Evolutionary conservation across 78 protist species (phyloP), one percentile per base, ranked within the genome.

Genomic region (Trichosphaerium sp.): DNA sequence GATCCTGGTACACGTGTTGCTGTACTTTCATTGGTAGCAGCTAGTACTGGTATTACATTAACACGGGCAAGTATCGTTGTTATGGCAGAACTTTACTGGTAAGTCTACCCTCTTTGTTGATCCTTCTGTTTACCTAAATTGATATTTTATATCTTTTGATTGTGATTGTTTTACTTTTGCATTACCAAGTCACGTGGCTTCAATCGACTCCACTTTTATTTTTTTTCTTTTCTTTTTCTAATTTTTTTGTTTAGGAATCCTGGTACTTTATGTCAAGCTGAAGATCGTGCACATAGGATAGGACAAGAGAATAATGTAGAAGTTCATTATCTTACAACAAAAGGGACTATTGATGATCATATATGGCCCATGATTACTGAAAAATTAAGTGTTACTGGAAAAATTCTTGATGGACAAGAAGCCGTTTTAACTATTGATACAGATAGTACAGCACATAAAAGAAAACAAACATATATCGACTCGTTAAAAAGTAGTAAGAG

Each of bases 71-170:
- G 74, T 14, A 15, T 65, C 31, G 93, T 86, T 15, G 74, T 91
- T 18, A 88, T 91, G 47, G 88, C 80, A 1, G 96, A 91, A 65
- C 75, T 91, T 28, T 55, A 69, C 44, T 89, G 94, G 94, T 74
- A 71, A n/a, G n/a, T n/a, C n/a, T n/a, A n/a, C n/a, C n/a, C n/a
- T n/a, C n/a, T n/a, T n/a, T n/a, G n/a, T n/a, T n/a, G n/a, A n/a
- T n/a, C n/a, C n/a, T n/a, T n/a, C n/a, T n/a, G n/a, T n/a, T n/a
- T n/a, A n/a, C n/a, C n/a, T n/a, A n/a, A n/a, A n/a, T n/a, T n/a
- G n/a, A n/a, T n/a, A n/a, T n/a, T n/a, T n/a, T n/a, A n/a, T n/a
- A n/a, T n/a, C n/a, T n/a, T n/a, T n/a, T n/a, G n/a, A n/a, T n/a
- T n/a, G n/a, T n/a, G n/a, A n/a, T n/a, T n/a, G n/a, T n/a, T n/a